A percentile compares a stretch with the other conserved stretches of the same genome.
These are phyloP conservation scores for Lactarius pseudohatsudake DNA, from an alignment of 768 basidiomycete genomes.

Conservation along the genomic window DNA sequence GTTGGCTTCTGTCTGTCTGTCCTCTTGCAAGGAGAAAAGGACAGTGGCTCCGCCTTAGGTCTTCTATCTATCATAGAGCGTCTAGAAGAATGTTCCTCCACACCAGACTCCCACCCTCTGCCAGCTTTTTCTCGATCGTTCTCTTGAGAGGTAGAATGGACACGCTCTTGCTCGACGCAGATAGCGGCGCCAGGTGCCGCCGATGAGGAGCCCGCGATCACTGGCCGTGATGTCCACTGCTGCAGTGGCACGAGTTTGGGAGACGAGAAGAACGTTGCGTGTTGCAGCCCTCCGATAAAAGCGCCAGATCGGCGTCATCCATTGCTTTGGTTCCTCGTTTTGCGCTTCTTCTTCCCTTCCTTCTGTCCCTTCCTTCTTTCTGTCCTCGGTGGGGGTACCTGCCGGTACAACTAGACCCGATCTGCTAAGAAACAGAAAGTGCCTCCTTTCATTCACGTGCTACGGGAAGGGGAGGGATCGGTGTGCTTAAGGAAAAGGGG, in stretches of 20 bases:
- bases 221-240: background rate
- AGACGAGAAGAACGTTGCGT: background rate
- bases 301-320: constrained; percentile 1
- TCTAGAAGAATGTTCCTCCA: background rate
- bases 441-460: background rate
- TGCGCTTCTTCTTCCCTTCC: background rate
- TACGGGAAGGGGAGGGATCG: background rate
- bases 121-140: background rate
- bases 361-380: background rate
- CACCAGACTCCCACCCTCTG: background rate
- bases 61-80: background rate
- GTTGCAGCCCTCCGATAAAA: background rate
- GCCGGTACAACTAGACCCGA: background rate
- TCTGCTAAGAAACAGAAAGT: background rate
- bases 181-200: background rate
- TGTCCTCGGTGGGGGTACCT: background rate
- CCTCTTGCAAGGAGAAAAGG: background rate
- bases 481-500: background rate
- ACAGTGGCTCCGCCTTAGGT: background rate
- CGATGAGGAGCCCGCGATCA: background rate
- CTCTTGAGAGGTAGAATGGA: background rate
- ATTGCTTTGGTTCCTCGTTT: background rate
- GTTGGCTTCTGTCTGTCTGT: background rate
- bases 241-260: background rate
- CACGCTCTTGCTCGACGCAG: background rate